These are phyloP conservation scores for Termitomyces eurrhizus DNA, from an alignment of 768 basidiomycete genomes.

Conservation along the genomic window DNA sequence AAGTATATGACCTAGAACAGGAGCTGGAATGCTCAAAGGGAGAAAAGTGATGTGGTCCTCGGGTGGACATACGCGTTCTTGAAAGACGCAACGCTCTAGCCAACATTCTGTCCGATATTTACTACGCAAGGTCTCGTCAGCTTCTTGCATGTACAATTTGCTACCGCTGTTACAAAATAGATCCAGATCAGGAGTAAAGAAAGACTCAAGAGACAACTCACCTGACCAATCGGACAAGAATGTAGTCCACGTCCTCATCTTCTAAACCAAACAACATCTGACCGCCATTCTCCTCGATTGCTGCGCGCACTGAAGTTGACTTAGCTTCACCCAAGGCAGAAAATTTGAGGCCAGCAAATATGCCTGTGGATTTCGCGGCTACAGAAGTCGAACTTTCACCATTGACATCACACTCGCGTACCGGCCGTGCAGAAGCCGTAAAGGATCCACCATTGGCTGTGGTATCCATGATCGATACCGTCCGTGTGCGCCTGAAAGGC, in stretches of 20 bases:
- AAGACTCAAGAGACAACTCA: conserved; percentile 23
- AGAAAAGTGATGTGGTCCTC: conserved; percentile 68
- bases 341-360: conserved; percentile 58
- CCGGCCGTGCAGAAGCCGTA: conserved; percentile 11
- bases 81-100: conserved; percentile 82
- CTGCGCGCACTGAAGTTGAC: conserved; percentile 48
- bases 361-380: conserved; percentile 13
- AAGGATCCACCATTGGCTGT: conserved; percentile 5
- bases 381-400: conserved; percentile 20
- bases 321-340: conserved; percentile 67
- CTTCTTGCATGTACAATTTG: conserved; percentile 57
- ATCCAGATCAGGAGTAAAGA: conserved; percentile 1
- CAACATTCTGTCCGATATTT: conserved; percentile 91
- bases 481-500: conserved; percentile 44
- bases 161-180: conserved; percentile 52
- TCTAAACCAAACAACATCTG: conserved; percentile 38
- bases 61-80: conserved; percentile 63
- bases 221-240: conserved; percentile 76
- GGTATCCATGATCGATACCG: conserved; percentile 19
- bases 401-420: conserved; percentile 11
- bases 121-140: conserved; percentile 35
- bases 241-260: conserved; percentile 53
- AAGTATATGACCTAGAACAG: conserved; percentile 47
- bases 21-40: conserved; percentile 57
- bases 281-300: conserved; percentile 61